These are phyloP conservation scores for Sporothrix mexicana DNA, from an alignment of 2,329 filamentous ascomycete species.

Conservation along the genomic window DNA sequence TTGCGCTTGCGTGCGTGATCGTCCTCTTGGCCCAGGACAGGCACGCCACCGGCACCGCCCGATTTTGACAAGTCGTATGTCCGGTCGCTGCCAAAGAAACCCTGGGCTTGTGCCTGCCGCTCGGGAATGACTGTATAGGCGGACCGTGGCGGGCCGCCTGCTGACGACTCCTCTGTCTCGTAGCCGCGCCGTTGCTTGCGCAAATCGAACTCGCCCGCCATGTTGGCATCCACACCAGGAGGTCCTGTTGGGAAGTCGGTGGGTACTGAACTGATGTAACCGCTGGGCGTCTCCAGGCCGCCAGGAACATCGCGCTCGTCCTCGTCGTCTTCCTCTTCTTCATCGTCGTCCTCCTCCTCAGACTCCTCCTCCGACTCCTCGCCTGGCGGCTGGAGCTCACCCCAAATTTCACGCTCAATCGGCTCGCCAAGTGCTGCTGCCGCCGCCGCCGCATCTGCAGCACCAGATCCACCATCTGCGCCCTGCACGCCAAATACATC, in stretches of 20 bases:
- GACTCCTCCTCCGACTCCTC: conserved; percentile 73
- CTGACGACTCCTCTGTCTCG: conserved; percentile 81
- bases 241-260: conserved; percentile 75
- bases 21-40: conserved; percentile 81
- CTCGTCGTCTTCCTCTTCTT: conserved; percentile 73
- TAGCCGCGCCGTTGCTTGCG: conserved; percentile 84
- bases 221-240: conserved; percentile 71
- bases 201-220: conserved; percentile 87
- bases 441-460: conserved; percentile 29
- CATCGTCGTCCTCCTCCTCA: conserved; percentile 65
- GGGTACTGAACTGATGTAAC: conserved; percentile 78
- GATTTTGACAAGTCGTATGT: conserved; percentile 80
- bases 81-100: conserved; percentile 95
- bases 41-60: conserved; percentile 51
- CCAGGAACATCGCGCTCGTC: conserved; percentile 63
- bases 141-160: conserved; percentile 64
- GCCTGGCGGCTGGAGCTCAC: conserved; percentile 81
- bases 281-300: conserved; percentile 80
- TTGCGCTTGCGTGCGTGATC: conserved; percentile 79
- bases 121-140: conserved; percentile 92
- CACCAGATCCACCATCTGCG: conserved; percentile 42
- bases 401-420: conserved; percentile 88
- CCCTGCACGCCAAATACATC: conserved; percentile 84
- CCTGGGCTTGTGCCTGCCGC: conserved; percentile 80
- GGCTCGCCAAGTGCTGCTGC: conserved; percentile 67